Conservation (phyloP, 306 rosid genomes). For the Vigna reflexopilosa region DNA sequence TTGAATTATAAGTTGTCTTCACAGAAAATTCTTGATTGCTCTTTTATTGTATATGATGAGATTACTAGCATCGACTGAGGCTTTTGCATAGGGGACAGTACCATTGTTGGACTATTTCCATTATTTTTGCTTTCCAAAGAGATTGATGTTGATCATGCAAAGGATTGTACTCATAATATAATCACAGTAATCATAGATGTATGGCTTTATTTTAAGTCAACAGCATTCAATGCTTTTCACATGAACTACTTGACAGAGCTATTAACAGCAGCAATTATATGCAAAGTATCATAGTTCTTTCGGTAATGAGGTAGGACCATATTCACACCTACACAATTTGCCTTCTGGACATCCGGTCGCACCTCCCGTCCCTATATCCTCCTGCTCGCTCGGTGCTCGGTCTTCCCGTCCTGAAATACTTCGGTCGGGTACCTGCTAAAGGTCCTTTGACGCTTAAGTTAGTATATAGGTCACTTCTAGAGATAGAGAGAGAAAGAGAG, state of each 20-base stretch:
- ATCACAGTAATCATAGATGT: slow-evolving; percentile 67
- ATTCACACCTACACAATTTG: too few relatives aligned
- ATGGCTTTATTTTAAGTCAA: slow-evolving; percentile 69
- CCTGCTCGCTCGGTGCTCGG: too few relatives aligned
- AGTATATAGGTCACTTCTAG: too few relatives aligned
- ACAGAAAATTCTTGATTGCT: slow-evolving; percentile 21
- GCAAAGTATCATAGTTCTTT: too few relatives aligned
- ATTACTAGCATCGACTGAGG: slow-evolving; percentile 67
- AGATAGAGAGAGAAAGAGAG: too few relatives aligned
- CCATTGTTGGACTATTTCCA: slow-evolving; percentile 70
- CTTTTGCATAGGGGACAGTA: slow-evolving; percentile 59
- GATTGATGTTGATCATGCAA: slow-evolving; percentile 67
- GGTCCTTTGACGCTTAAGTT: too few relatives aligned
- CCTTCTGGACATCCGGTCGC: too few relatives aligned
- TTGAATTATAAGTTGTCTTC: slow-evolving; percentile 42
- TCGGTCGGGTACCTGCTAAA: too few relatives aligned
- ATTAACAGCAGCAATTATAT: slow-evolving; percentile 67
- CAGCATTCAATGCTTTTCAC: slow-evolving; percentile 75
- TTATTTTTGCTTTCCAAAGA: slow-evolving; percentile 72
- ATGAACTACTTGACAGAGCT: slow-evolving; percentile 78
- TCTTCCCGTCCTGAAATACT: too few relatives aligned
- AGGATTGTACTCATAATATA: slow-evolving; percentile 48
- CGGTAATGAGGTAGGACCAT: too few relatives aligned
- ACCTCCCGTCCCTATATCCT: too few relatives aligned
- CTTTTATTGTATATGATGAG: slow-evolving; percentile 66